Evolutionary conservation across 148 eudicot genomes (phyloP), one percentile per base, ranked within the genome.

Genomic region (Rhododendron williamsianum): DNA sequence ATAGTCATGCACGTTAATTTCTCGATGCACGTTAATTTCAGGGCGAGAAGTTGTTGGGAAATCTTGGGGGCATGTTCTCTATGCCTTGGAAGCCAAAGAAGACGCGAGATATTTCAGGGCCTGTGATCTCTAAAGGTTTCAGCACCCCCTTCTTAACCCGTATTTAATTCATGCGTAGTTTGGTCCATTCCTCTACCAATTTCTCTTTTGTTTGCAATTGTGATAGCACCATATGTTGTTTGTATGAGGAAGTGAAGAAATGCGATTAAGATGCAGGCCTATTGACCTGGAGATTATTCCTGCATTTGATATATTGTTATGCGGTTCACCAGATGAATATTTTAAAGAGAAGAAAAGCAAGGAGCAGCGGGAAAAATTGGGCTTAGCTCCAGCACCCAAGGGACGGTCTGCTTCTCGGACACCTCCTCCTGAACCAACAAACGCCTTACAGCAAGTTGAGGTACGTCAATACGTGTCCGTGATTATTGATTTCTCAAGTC

Each of bases 61-160:
- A 85, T 89, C 94, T 96, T 5, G 98, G 98, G 51, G 98, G 98
- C 56, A 96, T 96, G 98, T 96, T 96, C 77, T 91, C 98, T n/a
- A 93, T 76, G 90, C 87, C 98, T 6, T 96, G 98, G 98, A 96
- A 93, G 93, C 93, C 98, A 41, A 94, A 93, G 91, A 96, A 96
- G 89, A 83, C 91, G 2, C 88, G 81, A 52, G 86, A 86, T 48
- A 94, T 96, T 52, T 84, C 85, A 16, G 98, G 98, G 82, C 98
- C 98, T 45, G 9, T 35, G 72, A 65, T 49, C 52, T 74, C 93
- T 45, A 92, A 88, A 89, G 97, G 98, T 95, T 36, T 67, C 78
- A 21, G 35, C 25, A 23, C 52, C n/a, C 56, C 16, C 10, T 41
- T 71, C 58, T 54, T 52, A 6, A 33, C 43, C 18, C 30, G 12